phyloP scores from a whole-genome alignment of 345 rosid genomes.

The Eucalyptus shirleyi region DNA sequence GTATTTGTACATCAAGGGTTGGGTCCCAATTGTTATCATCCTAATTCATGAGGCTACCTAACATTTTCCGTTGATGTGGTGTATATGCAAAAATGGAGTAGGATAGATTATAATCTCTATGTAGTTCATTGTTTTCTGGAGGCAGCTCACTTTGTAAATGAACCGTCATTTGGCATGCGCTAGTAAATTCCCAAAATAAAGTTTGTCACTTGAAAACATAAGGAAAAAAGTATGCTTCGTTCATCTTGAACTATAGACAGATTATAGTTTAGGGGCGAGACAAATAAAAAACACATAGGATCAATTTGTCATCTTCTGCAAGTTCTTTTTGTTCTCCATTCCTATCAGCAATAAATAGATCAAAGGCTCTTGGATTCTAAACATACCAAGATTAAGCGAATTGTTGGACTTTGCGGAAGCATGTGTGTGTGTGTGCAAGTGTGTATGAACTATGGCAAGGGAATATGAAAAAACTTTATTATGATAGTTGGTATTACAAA shows the following conservation, averaged over 20 bases:
- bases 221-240: not conserved
- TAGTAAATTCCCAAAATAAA: not conserved
- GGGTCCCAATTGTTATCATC: not conserved
- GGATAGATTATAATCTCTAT: not conserved
- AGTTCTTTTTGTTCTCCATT: too few relatives aligned
- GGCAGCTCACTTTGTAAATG: not conserved
- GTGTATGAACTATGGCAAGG: too few relatives aligned
- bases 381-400: not conserved
- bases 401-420: too few relatives aligned
- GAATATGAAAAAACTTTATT: too few relatives aligned
- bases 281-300: not conserved
- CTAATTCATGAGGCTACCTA: not conserved
- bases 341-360: too few relatives aligned
- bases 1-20: not conserved
- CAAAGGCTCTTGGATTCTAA: too few relatives aligned
- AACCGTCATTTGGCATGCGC: not conserved
- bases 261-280: not conserved
- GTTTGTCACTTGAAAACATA: not conserved
- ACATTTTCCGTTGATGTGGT: not conserved
- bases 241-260: not conserved
- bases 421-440: too few relatives aligned
- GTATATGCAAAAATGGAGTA: not conserved
- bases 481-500: too few relatives aligned
- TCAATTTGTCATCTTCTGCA: not conserved
- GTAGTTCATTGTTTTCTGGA: not conserved